Percentiles rank a stretch among this genome's conserved stretches.
Conservation (phyloP, 1,284 basidiomycete genomes). For the Nidula niveotomentosa region DNA sequence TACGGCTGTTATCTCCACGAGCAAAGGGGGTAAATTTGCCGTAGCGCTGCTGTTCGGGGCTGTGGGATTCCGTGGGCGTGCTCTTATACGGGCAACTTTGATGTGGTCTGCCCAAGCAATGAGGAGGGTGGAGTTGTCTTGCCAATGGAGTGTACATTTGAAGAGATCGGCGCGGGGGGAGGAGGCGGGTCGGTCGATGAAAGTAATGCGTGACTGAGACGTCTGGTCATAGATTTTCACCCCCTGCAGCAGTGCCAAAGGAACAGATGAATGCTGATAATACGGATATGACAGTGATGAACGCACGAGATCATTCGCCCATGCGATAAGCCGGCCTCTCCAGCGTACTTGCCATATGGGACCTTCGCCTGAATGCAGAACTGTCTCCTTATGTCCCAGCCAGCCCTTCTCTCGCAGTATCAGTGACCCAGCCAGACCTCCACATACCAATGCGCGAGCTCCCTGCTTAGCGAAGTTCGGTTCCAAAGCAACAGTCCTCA, state of each 20-base stretch:
- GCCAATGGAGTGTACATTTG: constrained; percentile 91
- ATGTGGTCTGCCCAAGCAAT: constrained; percentile 96
- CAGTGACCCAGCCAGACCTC: constrained; percentile 89
- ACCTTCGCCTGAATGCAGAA: constrained; percentile 88
- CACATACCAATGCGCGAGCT: constrained; percentile 88
- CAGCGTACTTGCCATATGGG: constrained; percentile 94
- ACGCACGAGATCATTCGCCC: constrained; percentile 91
- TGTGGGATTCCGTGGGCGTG: constrained; percentile 49
- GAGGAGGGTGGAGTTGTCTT: constrained; percentile 87
- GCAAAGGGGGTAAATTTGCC: constrained; percentile 49
- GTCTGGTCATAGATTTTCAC: constrained; percentile 92
- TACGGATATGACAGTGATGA: neutral
- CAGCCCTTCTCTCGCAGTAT: constrained; percentile 93
- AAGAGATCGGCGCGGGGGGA: constrained; percentile 92
- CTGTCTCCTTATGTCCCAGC: constrained; percentile 92
- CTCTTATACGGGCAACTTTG: constrained; percentile 85
- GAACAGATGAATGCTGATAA: too few relatives aligned
- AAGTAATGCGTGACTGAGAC: constrained; percentile 82
- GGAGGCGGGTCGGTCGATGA: constrained; percentile 80
- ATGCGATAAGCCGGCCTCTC: constrained; percentile 87
- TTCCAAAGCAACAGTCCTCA: constrained; percentile 89
- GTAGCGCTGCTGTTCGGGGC: constrained; percentile 28
- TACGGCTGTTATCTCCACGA: constrained; percentile 88
- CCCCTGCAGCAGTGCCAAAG: constrained; percentile 48
- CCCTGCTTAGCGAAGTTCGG: constrained; percentile 85